Evolutionary conservation across 805 yeast genomes (phyloP).

Genomic region (Sugiyamaella marilandica): DNA sequence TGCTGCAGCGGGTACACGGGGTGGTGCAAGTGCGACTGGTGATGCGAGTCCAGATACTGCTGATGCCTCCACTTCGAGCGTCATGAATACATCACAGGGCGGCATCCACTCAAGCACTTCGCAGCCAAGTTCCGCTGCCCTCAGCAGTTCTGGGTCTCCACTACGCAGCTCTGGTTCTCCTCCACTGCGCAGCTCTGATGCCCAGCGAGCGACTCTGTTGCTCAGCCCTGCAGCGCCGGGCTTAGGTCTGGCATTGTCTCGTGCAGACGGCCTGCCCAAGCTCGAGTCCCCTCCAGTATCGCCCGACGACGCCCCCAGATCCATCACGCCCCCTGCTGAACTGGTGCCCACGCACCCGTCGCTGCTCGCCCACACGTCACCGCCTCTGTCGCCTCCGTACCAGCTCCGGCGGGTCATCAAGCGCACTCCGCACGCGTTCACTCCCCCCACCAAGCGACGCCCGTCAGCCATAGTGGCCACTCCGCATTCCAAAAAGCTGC

Average conservation of each 20-base stretch:
- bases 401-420: conserved; percentile 20
- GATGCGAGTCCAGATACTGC: too few relatives aligned
- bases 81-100: too few relatives aligned
- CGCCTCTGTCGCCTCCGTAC: conserved; percentile 15
- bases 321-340: conserved; percentile 2
- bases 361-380: conserved; percentile 9
- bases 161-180: neutral
- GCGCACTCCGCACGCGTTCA: conserved; percentile 21
- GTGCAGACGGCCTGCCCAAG: too few relatives aligned
- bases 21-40: too few relatives aligned
- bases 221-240: neutral
- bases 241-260: too few relatives aligned
- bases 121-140: too few relatives aligned
- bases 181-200: neutral
- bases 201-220: neutral
- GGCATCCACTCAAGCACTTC: too few relatives aligned
- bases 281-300: conserved; percentile 3
- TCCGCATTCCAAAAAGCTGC: conserved; percentile 3
- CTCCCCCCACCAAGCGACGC: conserved; percentile 15
- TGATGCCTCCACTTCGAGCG: too few relatives aligned
- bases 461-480: neutral
- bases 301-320: conserved; percentile 6
- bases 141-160: too few relatives aligned
- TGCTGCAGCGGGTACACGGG: too few relatives aligned
- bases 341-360: neutral